These are phyloP conservation scores for Cercospora zeina DNA, from an alignment of 2,329 filamentous ascomycete genomes.

Conservation along the genomic window DNA sequence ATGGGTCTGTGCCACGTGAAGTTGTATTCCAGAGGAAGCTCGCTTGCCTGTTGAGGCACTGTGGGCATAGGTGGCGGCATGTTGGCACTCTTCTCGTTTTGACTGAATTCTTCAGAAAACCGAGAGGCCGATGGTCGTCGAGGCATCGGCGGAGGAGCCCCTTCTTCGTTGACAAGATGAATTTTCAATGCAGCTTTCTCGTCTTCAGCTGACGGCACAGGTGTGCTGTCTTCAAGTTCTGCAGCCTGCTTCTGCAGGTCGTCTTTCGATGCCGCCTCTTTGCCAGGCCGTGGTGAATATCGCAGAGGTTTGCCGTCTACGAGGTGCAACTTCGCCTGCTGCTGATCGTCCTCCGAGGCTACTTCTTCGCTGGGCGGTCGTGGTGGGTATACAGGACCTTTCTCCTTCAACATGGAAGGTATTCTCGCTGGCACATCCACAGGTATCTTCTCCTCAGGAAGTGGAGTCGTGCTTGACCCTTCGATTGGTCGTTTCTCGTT, in stretches of 20 bases:
- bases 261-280: not conserved
- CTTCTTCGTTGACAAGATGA: slow-evolving; percentile 1
- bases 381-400: slow-evolving; percentile 10
- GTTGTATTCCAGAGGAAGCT: slow-evolving; percentile 12
- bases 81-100: not conserved
- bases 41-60: not conserved
- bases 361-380: slow-evolving; percentile 4
- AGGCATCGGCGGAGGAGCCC: slow-evolving; percentile 2
- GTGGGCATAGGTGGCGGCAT: slow-evolving; percentile 1
- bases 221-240: not conserved
- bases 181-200: slow-evolving; percentile 1
- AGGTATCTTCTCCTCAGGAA: not conserved
- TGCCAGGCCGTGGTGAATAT: not conserved
- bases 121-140: slow-evolving; percentile 10
- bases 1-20: slow-evolving; percentile 18
- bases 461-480: not conserved
- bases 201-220: slow-evolving; percentile 1
- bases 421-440: slow-evolving; percentile 3
- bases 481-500: slow-evolving; percentile 6
- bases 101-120: slow-evolving; percentile 15
- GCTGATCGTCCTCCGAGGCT: not conserved
- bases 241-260: not conserved
- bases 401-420: slow-evolving; percentile 13
- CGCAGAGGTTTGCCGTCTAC: not conserved
- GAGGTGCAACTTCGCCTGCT: not conserved